A percentile compares a stretch with the other conserved stretches of the same genome.
phyloP scores from a whole-genome alignment of 2,329 filamentous ascomycete genomes.

The Trematosphaeria pertusa region DNA sequence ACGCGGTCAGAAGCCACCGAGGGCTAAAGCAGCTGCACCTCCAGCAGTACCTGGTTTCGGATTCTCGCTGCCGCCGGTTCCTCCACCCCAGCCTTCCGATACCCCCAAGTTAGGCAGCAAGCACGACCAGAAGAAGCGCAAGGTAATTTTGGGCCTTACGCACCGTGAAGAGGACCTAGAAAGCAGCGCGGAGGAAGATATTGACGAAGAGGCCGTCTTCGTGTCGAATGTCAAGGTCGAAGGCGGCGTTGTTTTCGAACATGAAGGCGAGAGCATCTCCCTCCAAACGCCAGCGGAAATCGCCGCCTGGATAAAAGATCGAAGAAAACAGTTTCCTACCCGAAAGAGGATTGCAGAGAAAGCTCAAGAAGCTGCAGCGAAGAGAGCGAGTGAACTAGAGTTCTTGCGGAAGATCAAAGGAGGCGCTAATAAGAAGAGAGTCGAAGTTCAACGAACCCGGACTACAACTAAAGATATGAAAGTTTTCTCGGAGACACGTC shows the following conservation, averaged over 20 bases:
- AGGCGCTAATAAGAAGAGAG: conserved; percentile 24
- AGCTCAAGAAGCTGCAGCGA: conserved; percentile 53
- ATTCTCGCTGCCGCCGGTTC: conserved; percentile 35
- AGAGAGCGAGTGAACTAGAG: conserved; percentile 48
- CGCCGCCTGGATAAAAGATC: conserved; percentile 79
- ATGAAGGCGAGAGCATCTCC: conserved; percentile 61
- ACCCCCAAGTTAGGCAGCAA: conserved; percentile 8
- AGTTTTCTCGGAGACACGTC: conserved; percentile 4
- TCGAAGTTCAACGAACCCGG: neutral
- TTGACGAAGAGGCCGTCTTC: conserved; percentile 70
- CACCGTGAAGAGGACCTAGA: conserved; percentile 52
- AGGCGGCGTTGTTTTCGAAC: conserved; percentile 66
- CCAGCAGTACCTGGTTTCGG: conserved; percentile 48
- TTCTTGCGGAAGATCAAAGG: conserved; percentile 39
- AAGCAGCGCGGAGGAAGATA: conserved; percentile 70
- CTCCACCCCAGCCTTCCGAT: conserved; percentile 11
- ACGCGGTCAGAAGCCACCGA: conserved; percentile 35
- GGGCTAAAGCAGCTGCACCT: conserved; percentile 40
- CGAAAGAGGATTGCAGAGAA: conserved; percentile 71
- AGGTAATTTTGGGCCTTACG: conserved; percentile 73
- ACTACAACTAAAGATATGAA: conserved; percentile 6
- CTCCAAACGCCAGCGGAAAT: conserved; percentile 70
- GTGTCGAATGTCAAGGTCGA: conserved; percentile 51
- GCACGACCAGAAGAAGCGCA: conserved; percentile 70
- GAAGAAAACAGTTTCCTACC: conserved; percentile 82